Evolutionary conservation across 2,329 filamentous ascomycete genomes (phyloP).

Genomic region (Alternaria alternata): DNA sequence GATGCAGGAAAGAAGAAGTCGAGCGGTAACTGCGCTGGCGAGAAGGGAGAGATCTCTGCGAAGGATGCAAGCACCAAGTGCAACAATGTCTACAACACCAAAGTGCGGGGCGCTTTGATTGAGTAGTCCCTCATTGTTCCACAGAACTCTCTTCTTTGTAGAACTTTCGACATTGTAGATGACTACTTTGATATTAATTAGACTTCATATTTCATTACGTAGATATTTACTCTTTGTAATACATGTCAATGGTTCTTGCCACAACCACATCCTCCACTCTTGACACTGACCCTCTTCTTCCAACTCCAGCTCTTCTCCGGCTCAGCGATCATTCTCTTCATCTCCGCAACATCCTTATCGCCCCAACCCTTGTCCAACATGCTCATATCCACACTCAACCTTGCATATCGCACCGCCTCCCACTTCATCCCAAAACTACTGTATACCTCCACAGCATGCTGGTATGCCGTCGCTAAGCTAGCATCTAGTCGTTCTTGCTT

Average conservation of each 20-base stretch:
- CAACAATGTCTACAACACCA: slow-evolving; percentile 40
- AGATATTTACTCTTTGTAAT: background rate
- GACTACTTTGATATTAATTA: background rate
- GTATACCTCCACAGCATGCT: slow-evolving; percentile 51
- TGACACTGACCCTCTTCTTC: slow-evolving; percentile 41
- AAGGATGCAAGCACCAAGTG: slow-evolving; percentile 29
- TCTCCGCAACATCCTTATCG: slow-evolving; percentile 36
- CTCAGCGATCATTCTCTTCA: slow-evolving; percentile 38
- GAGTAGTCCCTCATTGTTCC: background rate
- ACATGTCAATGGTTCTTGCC: slow-evolving; percentile 8
- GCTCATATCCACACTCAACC: slow-evolving; percentile 34
- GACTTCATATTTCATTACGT: background rate
- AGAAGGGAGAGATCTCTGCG: slow-evolving; percentile 21
- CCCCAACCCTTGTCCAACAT: slow-evolving; percentile 44
- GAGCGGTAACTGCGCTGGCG: slow-evolving; percentile 35
- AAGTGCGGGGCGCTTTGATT: slow-evolving; percentile 3
- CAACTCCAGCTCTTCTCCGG: slow-evolving; percentile 46
- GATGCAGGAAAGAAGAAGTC: slow-evolving; percentile 6
- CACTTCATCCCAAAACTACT: slow-evolving; percentile 45
- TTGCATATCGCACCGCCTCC: slow-evolving; percentile 43
- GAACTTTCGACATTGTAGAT: background rate
- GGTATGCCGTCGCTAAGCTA: slow-evolving; percentile 50
- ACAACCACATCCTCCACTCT: slow-evolving; percentile 30
- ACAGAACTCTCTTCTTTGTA: background rate
- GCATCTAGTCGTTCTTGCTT: slow-evolving; percentile 49